phyloP scores from a whole-genome alignment of 306 rosid species.

The Trifolium fragiferum region DNA sequence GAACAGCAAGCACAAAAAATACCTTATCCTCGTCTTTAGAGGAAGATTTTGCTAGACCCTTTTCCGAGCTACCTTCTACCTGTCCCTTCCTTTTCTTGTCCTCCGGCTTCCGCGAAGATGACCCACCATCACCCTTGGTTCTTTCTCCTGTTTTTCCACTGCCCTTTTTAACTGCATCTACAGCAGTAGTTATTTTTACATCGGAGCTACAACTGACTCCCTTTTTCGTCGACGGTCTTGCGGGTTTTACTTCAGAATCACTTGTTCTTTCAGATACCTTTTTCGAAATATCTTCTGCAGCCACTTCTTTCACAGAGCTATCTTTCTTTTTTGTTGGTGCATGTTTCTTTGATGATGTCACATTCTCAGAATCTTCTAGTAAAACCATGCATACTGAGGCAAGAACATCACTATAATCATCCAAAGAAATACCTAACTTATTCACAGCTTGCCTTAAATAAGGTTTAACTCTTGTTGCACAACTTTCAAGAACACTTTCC shows the following conservation, averaged over 20 bases:
- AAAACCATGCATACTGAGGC: conserved; percentile 55
- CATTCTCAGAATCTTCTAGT: too few relatives aligned
- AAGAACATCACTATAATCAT: conserved; percentile 69
- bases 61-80: conserved; percentile 56
- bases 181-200: conserved; percentile 49
- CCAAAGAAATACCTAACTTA: conserved; percentile 49
- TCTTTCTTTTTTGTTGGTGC: conserved; percentile 60
- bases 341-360: conserved; percentile 22
- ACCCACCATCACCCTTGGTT: conserved; percentile 50
- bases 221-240: conserved; percentile 54
- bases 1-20: conserved; percentile 29
- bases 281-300: conserved; percentile 53
- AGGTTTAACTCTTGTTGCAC: conserved; percentile 66
- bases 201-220: conserved; percentile 44
- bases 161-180: conserved; percentile 53
- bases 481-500: conserved; percentile 69
- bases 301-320: conserved; percentile 52
- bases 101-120: conserved; percentile 54
- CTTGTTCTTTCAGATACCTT: conserved; percentile 58
- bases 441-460: conserved; percentile 58
- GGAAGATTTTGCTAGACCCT: conserved; percentile 50
- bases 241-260: conserved; percentile 65
- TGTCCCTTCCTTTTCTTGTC: conserved; percentile 57
- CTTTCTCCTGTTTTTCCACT: conserved; percentile 59
- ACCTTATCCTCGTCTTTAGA: conserved; percentile 66